phyloP scores from a whole-genome alignment of 371 early-diverging fungal genomes.

The Coemansia sp. region DNA sequence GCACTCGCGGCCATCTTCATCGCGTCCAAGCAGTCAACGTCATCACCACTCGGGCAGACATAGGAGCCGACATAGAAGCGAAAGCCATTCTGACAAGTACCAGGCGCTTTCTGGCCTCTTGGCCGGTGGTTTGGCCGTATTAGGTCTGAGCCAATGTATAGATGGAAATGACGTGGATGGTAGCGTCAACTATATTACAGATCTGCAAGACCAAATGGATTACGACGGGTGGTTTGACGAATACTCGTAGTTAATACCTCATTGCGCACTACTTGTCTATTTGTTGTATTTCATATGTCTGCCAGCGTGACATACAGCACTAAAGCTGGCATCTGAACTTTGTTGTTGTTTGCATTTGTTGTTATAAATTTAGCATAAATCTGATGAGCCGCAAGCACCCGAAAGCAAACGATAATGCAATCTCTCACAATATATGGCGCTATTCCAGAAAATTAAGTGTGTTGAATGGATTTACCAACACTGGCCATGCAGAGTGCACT shows the following conservation, averaged over 20 bases:
- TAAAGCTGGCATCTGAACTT: no score
- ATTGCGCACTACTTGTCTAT: not conserved
- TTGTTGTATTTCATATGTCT: not conserved
- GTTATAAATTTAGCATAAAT: no score
- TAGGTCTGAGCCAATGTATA: conserved; percentile 2
- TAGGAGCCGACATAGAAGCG: not conserved
- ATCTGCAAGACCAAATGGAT: not conserved
- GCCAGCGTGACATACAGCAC: no score
- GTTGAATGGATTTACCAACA: no score
- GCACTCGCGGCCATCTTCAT: not conserved
- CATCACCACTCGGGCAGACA: not conserved
- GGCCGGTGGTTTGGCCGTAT: conserved; percentile 7
- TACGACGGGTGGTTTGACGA: not conserved
- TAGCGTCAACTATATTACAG: no score
- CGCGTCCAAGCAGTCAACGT: not conserved
- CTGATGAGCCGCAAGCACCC: no score
- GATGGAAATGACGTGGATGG: not conserved
- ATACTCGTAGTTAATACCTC: not conserved
- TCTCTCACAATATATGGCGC: no score
- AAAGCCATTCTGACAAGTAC: not conserved
- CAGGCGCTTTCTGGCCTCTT: conserved; percentile 1
- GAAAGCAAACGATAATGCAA: no score
- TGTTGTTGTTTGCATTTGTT: no score
- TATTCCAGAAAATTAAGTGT: no score
- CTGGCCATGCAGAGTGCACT: no score